Conservation (phyloP, 2,329 filamentous ascomycete species). For the Ophiostoma quercus region DNA sequence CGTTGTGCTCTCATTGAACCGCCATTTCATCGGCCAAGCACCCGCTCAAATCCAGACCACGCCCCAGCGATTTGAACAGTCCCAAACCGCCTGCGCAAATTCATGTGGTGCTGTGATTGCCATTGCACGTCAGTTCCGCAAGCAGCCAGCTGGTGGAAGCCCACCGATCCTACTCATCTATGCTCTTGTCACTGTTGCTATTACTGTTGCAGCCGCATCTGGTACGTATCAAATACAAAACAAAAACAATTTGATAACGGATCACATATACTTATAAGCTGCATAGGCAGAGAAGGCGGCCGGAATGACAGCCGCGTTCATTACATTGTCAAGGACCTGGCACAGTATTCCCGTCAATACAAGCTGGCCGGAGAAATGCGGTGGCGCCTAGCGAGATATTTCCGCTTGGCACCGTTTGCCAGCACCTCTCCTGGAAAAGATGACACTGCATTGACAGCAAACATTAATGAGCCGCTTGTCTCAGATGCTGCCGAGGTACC, state of each 20-base stretch:
- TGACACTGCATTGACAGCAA: background rate
- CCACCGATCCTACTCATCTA: background rate
- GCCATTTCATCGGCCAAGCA: background rate
- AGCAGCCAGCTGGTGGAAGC: background rate
- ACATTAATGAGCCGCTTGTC: background rate
- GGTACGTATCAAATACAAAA: background rate
- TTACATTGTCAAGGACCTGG: background rate
- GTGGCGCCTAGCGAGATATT: background rate
- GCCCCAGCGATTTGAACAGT: background rate
- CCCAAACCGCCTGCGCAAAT: background rate
- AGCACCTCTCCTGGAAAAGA: background rate
- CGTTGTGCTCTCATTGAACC: background rate
- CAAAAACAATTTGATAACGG: background rate
- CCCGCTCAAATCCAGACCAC: background rate
- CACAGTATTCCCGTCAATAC: background rate
- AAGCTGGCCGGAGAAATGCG: background rate
- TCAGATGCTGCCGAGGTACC: background rate
- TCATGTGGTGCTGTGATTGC: constrained; percentile 1
- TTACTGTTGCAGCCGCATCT: background rate
- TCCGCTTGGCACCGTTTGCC: background rate
- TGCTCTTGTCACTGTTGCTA: constrained; percentile 3
- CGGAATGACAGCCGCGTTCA: background rate
- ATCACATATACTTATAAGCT: background rate
- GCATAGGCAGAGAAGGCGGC: background rate
- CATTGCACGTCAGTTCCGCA: constrained; percentile 7